Conservation (phyloP, 805 yeast species). For the Isabelozyma heimii region DNA sequence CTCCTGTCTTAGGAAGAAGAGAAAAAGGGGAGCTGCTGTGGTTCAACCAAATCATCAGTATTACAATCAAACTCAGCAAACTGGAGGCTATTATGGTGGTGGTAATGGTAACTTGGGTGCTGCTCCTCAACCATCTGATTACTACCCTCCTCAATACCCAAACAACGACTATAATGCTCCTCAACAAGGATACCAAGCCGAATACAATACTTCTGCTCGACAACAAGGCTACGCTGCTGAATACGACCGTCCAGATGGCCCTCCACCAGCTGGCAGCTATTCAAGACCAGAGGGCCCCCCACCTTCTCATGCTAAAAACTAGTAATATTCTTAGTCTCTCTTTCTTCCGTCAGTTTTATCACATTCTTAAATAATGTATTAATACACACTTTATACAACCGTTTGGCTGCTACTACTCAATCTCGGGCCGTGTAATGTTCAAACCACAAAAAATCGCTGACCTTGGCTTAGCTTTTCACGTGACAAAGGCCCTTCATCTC, state of each 20-base stretch:
- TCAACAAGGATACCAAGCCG: constrained; percentile 2
- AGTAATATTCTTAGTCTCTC: background rate
- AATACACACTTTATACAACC: background rate
- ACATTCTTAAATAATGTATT: background rate
- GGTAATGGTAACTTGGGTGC: constrained; percentile 2
- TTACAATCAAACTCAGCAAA: constrained; percentile 9
- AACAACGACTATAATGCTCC: background rate
- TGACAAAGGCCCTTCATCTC: background rate
- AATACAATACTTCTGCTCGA: constrained; percentile 1
- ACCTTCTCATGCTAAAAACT: constrained; percentile 8
- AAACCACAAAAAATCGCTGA: background rate
- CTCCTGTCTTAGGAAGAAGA: constrained; percentile 7
- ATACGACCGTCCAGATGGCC: constrained; percentile 1
- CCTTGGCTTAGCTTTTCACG: background rate
- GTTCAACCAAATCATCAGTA: constrained; percentile 9
- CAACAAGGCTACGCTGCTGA: constrained; percentile 2
- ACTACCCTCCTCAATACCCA: constrained; percentile 1
- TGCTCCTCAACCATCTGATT: constrained; percentile 4
- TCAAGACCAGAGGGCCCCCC: constrained; percentile 16
- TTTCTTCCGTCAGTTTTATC: background rate
- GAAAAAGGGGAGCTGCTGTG: background rate
- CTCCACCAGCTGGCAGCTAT: constrained; percentile 4
- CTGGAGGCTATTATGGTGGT: constrained; percentile 7
- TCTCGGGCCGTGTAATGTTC: background rate
- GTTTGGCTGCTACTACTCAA: background rate